Percentiles rank a stretch among this genome's conserved stretches.
Conservation (phyloP, 1,284 basidiomycete genomes). For the Ceratobasidium papillatum region DNA sequence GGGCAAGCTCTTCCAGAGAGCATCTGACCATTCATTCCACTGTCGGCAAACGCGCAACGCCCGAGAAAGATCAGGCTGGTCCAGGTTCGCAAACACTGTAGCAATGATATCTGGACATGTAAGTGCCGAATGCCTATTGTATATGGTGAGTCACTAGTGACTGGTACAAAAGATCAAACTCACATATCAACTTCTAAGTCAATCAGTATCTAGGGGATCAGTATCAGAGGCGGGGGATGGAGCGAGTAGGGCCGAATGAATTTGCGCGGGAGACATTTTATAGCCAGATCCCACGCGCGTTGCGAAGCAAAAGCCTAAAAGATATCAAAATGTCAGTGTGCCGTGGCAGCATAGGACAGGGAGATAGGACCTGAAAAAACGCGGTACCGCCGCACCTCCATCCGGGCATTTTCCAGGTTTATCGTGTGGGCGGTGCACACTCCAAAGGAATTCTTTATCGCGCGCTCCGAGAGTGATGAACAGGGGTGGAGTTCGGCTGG, state of each 20-base stretch:
- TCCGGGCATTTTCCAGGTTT: not conserved
- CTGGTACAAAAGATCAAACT: not conserved
- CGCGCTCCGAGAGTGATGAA: not conserved
- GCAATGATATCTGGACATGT: slow-evolving; percentile 8
- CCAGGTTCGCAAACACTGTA: slow-evolving; percentile 13
- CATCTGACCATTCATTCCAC: slow-evolving; percentile 35
- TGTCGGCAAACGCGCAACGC: slow-evolving; percentile 28
- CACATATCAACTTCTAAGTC: not conserved
- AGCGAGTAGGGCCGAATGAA: slow-evolving; percentile 17
- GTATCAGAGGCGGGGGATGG: slow-evolving; percentile 12
- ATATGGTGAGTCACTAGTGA: not conserved
- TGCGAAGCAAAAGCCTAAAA: slow-evolving; percentile 14
- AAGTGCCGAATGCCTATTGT: slow-evolving; percentile 18
- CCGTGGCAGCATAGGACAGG: slow-evolving; percentile 26
- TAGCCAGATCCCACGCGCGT: slow-evolving; percentile 20
- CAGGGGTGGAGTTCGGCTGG: not conserved
- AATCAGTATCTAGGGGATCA: slow-evolving; percentile 7
- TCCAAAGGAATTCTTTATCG: slow-evolving; percentile 13
- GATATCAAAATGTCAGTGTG: slow-evolving; percentile 13
- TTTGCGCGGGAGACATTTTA: slow-evolving; percentile 13
- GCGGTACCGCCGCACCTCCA: slow-evolving; percentile 19
- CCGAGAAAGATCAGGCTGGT: slow-evolving; percentile 30
- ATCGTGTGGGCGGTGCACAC: not conserved
- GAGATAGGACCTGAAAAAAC: slow-evolving; percentile 18
- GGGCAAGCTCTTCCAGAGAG: slow-evolving; percentile 21